These are phyloP conservation scores for Waitea zeae DNA, from an alignment of 1,284 basidiomycete species.

Conservation along the genomic window DNA sequence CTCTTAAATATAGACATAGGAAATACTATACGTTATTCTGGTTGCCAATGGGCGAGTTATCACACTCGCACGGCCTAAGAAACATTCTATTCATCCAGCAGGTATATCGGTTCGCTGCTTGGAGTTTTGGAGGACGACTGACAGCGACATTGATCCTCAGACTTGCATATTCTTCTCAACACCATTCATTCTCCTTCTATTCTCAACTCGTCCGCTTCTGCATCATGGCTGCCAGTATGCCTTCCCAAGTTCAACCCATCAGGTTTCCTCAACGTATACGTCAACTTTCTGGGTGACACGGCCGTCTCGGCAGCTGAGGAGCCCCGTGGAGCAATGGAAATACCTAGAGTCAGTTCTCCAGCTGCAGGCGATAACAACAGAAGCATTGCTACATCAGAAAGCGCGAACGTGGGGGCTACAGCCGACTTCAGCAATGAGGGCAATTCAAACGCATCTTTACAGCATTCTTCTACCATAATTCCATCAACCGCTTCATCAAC, in stretches of 20 bases:
- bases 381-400: no score
- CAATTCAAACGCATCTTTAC: no score
- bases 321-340: neutral
- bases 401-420: no score
- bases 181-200: constrained; percentile 57
- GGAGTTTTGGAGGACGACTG: neutral
- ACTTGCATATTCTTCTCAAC: constrained; percentile 79
- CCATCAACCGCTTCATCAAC: no score
- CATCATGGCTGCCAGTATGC: constrained; percentile 91
- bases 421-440: no score
- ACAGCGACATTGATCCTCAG: constrained; percentile 18
- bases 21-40: constrained; percentile 82
- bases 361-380: no score
- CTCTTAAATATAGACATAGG: no score
- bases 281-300: constrained; percentile 43
- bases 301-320: neutral
- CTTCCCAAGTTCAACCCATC: constrained; percentile 87
- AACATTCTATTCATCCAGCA: constrained; percentile 89
- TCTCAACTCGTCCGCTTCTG: constrained; percentile 52
- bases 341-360: no score
- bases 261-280: constrained; percentile 87
- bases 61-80: constrained; percentile 77
- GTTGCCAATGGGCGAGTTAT: constrained; percentile 68
- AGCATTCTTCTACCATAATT: no score
- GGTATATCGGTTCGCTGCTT: constrained; percentile 23